Evolutionary conservation across 495 filamentous ascomycete species (phyloP).

Genomic region (Penicillium longicatenatum): DNA sequence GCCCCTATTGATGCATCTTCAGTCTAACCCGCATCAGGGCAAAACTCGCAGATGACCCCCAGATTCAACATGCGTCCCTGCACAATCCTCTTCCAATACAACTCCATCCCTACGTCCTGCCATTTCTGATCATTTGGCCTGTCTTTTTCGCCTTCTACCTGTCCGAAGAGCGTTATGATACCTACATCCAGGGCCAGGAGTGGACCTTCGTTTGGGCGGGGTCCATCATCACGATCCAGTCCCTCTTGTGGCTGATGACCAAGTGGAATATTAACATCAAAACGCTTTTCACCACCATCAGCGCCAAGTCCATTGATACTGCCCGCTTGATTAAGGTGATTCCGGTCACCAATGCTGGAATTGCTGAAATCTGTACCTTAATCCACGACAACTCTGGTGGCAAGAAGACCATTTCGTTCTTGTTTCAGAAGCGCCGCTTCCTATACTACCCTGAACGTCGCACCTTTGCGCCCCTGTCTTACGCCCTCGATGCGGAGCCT

Average conservation of each 20-base stretch:
- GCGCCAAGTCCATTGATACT: conserved; percentile 67
- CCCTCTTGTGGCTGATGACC: conserved; percentile 90
- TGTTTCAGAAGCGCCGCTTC: conserved; percentile 98
- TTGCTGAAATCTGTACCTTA: conserved; percentile 83
- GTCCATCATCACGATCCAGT: conserved; percentile 82
- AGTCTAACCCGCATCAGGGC: conserved; percentile 47
- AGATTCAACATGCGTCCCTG: conserved; percentile 85
- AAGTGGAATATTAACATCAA: conserved; percentile 94
- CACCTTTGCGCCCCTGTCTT: conserved; percentile 77
- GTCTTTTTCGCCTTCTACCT: conserved; percentile 85
- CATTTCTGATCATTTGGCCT: conserved; percentile 89
- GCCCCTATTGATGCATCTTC: conserved; percentile 16
- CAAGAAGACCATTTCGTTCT: conserved; percentile 78
- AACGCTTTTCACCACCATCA: conserved; percentile 76
- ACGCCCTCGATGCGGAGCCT: conserved; percentile 82
- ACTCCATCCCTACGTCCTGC: conserved; percentile 88
- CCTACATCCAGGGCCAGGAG: conserved; percentile 83
- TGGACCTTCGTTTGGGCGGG: conserved; percentile 97
- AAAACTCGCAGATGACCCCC: conserved; percentile 85
- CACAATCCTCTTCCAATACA: conserved; percentile 83
- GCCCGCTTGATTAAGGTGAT: conserved; percentile 94
- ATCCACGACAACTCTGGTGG: conserved; percentile 69
- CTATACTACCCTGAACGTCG: conserved; percentile 71
- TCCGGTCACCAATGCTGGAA: conserved; percentile 84
- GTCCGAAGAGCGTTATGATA: conserved; percentile 78